Base-by-base conservation (phyloP, 2,329 filamentous ascomycete genomes). In the Didymella segeticola region DNA sequence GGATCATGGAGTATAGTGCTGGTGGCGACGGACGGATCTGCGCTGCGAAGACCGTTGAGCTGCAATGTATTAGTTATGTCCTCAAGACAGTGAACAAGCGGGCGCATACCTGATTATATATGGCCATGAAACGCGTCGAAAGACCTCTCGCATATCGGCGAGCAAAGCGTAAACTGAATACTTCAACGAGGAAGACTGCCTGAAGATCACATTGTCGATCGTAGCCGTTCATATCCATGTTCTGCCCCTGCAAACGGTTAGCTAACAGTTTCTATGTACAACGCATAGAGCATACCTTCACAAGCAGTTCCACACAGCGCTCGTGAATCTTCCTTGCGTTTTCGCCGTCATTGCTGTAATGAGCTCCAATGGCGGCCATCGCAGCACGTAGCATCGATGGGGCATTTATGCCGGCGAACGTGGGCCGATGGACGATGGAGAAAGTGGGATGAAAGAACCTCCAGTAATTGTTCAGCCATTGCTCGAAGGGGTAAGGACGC, bases 381-480 rank as follows among this genome's bases (percentile, higher is more conserved):
- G 77, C 72, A 20, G 77, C 75, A 34, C 66, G 69, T n/a, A 80
- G 68, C 61, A 80, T 70, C 11, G 78, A 78, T n/a, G 75, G 70
- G n/a, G 66, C 60, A 38, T 54, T 62, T 51, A 71, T 46, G 53
- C 69, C 37, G 46, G 67, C 58, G 69, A 76, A 75, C 42, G 75
- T 73, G 63, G 73, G 66, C 64, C 68, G 73, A 69, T 79, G 76
- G 55, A 80, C 56, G 53, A 80, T 53, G 51, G 78, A 77, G 67
- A 75, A 78, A 60, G 71, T 58, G 58, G 77, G 75, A 68, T 80
- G 77, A 62, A 79, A 74, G 60, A 70, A 67, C 57, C 69, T 73
- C 78, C 78, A 80, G 68, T 75, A 80, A 62, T 74, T 72, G 53
- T 75, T 69, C 58, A 80, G 69, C 70, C 76, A 77, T 57, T 75